phyloP scores from a whole-genome alignment of 352 stramenopile species.

The Saprolegnia diclina region DNA sequence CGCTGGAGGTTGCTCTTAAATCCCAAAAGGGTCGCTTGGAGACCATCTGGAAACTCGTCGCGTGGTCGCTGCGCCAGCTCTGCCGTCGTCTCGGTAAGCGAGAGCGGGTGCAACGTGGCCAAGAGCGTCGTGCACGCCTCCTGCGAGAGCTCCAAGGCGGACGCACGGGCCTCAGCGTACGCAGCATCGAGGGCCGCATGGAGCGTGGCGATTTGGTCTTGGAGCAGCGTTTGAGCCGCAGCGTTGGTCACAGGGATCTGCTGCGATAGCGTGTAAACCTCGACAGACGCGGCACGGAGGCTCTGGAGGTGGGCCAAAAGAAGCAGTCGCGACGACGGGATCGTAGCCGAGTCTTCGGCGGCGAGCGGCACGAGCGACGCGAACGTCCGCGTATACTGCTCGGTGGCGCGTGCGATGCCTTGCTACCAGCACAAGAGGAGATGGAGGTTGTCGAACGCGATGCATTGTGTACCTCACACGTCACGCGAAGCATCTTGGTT shows the following conservation, averaged over 20 bases:
- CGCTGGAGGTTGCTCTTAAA: slow-evolving; percentile 51
- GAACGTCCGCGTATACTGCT: slow-evolving; percentile 11
- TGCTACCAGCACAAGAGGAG: neutral
- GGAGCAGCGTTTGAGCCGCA: neutral
- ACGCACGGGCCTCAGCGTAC: neutral
- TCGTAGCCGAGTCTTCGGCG: neutral
- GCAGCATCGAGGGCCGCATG: neutral
- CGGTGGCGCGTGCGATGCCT: neutral
- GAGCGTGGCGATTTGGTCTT: neutral
- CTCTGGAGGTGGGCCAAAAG: slow-evolving; percentile 40
- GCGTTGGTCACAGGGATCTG: neutral
- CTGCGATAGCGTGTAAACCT: slow-evolving; percentile 1
- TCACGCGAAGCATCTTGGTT: slow-evolving; percentile 40
- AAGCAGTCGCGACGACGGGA: slow-evolving; percentile 19
- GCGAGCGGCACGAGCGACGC: neutral
- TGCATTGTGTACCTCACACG: slow-evolving; percentile 35
- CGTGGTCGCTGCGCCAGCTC: slow-evolving; percentile 27
- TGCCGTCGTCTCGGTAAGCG: neutral
- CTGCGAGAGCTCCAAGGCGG: slow-evolving; percentile 32
- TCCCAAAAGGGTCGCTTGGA: slow-evolving; percentile 44
- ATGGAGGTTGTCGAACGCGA: slow-evolving; percentile 21
- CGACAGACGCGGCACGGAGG: slow-evolving; percentile 23
- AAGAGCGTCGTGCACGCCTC: slow-evolving; percentile 6
- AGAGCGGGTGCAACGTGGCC: slow-evolving; percentile 9
- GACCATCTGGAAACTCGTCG: slow-evolving; percentile 46